These are phyloP conservation scores for Wallacemonas sp. DNA, from an alignment of 208 protist species.

Conservation along the genomic window DNA sequence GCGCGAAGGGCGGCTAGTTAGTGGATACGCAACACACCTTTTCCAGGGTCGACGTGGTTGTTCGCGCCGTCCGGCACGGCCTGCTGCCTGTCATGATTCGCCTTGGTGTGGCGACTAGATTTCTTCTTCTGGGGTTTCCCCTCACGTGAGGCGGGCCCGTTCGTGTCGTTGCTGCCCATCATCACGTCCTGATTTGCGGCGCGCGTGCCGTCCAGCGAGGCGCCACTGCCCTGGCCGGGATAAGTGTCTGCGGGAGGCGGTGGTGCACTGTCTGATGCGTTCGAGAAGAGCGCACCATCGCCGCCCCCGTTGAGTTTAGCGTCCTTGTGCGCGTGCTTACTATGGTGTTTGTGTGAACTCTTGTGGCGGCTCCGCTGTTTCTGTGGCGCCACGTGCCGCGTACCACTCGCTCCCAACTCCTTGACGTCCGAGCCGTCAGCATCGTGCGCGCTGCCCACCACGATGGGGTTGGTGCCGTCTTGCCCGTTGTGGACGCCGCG, in stretches of 20 bases:
- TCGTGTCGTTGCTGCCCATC: conserved; percentile 3
- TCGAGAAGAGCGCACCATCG: not conserved
- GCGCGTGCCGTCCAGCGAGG: not conserved
- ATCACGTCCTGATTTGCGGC: not conserved
- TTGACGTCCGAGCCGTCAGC: not conserved
- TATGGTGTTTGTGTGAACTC: not conserved
- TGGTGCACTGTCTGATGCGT: not conserved
- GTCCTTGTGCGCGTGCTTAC: not conserved
- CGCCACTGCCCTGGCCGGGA: not conserved
- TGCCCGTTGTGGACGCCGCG: no score
- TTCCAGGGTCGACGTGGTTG: no score
- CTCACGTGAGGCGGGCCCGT: not conserved
- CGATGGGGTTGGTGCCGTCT: not conserved
- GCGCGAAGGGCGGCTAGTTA: no score
- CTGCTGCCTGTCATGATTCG: not conserved
- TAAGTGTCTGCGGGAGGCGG: no score
- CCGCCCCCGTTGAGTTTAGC: not conserved
- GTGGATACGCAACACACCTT: no score
- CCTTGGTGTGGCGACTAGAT: not conserved
- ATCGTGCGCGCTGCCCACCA: not conserved
- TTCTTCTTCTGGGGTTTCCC: not conserved
- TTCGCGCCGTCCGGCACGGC: not conserved
- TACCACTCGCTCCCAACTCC: no score
- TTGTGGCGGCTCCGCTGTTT: not conserved
- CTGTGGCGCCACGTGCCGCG: not conserved